Evolutionary conservation across 2,329 filamentous ascomycete species (phyloP), one percentile per base, ranked within the genome.

Genomic region (Fonsecaea monophora): DNA sequence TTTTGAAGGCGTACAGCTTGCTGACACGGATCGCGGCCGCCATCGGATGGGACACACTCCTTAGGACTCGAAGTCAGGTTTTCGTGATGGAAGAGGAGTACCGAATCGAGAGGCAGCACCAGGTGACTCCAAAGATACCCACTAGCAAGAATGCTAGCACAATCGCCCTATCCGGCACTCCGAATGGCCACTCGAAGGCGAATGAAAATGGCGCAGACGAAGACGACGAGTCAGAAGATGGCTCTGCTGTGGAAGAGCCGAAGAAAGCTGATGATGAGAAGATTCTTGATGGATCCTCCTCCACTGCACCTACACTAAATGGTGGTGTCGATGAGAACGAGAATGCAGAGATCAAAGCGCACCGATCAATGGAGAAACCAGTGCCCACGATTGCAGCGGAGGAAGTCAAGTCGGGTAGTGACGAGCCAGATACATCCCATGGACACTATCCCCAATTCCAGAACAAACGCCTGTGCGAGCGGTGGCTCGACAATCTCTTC

Each of bases 1-100:
- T 99, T 77, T 88, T 95, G 75, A 92, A 97, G 76, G 95, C 95
- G 1, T 99, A 99, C 80, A 89, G 89, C 70, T 90, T 99, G 38
- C 83, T 99, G 68, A 98, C 95, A 0, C 94, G 97, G 77, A 94
- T 99, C 83, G 96, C 94, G 0, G 90, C 92, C 68, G 94, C 95
- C 79, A 97, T 99, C 73, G 95, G 95, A 45, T 99, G 95, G 95
- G 95, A 99, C 74, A 92, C 97, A 76, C 84, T 99, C 25, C 83
- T 99, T 60, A 96, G 92, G 79, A 97, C 96, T 74, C 87, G 95
- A 72, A 98, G 94, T 81, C 94, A 94, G 70, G 95, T 99, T 1
- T 99, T 99, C 74, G 95, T 99, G 57, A 99, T 99, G 95, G 95
- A 99, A 78, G 95, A 99, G 75, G 95, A 99, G 78, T 99, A 99